Evolutionary conservation across 495 filamentous ascomycete species (phyloP).

Genomic region (Margaritispora aquatica): DNA sequence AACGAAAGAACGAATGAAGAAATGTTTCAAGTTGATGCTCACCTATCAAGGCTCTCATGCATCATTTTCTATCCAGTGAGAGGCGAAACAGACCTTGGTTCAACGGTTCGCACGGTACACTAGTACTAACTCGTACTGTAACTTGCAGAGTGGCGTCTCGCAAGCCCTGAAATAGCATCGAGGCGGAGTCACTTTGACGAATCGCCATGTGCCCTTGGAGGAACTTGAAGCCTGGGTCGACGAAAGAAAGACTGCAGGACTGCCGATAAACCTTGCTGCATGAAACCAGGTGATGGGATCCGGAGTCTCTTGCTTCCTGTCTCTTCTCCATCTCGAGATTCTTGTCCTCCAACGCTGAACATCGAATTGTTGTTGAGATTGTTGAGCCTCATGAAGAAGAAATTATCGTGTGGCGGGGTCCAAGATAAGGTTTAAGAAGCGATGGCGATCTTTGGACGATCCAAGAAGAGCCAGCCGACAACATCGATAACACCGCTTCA

Average conservation of each 20-base stretch:
- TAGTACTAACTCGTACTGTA: too few species aligned
- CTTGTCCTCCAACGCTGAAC: background rate
- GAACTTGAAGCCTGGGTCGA: background rate
- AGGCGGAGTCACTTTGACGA: conserved; percentile 13
- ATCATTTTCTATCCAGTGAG: background rate
- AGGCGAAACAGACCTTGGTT: background rate
- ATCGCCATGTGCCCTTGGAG: background rate
- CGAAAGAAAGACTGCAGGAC: too few species aligned
- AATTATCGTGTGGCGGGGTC: background rate
- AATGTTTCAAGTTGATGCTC: background rate
- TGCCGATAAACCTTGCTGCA: background rate
- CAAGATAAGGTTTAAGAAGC: conserved; percentile 2
- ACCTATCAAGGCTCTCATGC: too few species aligned
- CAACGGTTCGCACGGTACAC: background rate
- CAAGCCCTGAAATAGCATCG: conserved; percentile 14
- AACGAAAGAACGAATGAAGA: background rate
- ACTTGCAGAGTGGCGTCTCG: conserved; percentile 3
- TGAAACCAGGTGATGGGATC: conserved; percentile 3
- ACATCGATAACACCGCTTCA: too few species aligned
- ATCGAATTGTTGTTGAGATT: background rate
- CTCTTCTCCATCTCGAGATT: background rate
- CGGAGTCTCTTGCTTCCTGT: background rate
- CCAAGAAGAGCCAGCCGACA: conserved; percentile 33
- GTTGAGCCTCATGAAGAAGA: background rate
- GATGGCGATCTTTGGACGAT: conserved; percentile 41